Evolutionary conservation across 306 rosid genomes (phyloP).

Genomic region (Rosa persica): DNA sequence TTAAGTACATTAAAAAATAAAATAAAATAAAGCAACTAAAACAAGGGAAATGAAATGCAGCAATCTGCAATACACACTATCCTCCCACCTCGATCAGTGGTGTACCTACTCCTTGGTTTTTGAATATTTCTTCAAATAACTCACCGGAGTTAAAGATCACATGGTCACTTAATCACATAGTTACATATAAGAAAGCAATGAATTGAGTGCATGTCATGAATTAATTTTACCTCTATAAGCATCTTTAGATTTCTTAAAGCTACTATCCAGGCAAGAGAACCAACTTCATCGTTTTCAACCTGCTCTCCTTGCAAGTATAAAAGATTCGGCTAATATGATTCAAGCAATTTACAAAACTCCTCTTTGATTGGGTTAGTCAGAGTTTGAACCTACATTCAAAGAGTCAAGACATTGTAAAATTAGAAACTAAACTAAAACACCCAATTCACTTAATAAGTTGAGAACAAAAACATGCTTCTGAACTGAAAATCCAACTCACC

Average conservation of each 20-base stretch:
- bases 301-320: slow-evolving; percentile 88
- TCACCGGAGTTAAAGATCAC: slow-evolving; percentile 1
- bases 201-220: background rate
- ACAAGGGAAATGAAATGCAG: background rate
- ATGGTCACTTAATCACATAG: background rate
- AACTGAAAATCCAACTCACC: slow-evolving; percentile 38
- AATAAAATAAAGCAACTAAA: slow-evolving; percentile 6
- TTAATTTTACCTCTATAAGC: background rate
- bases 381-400: slow-evolving; percentile 69
- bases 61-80: slow-evolving; percentile 4
- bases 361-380: slow-evolving; percentile 72
- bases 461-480: slow-evolving; percentile 4
- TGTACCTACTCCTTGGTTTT: background rate
- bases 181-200: background rate
- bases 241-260: background rate
- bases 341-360: slow-evolving; percentile 60
- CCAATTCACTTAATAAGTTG: background rate
- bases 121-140: slow-evolving; percentile 1
- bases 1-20: slow-evolving; percentile 6
- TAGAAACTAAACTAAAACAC: background rate
- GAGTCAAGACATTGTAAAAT: background rate
- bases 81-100: slow-evolving; percentile 8
- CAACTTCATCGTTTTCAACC: slow-evolving; percentile 67
- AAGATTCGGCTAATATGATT: slow-evolving; percentile 70
- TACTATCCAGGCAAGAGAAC: slow-evolving; percentile 71